These are phyloP conservation scores for Calocybe gangraenosa DNA, from an alignment of 768 basidiomycete genomes.

Conservation along the genomic window DNA sequence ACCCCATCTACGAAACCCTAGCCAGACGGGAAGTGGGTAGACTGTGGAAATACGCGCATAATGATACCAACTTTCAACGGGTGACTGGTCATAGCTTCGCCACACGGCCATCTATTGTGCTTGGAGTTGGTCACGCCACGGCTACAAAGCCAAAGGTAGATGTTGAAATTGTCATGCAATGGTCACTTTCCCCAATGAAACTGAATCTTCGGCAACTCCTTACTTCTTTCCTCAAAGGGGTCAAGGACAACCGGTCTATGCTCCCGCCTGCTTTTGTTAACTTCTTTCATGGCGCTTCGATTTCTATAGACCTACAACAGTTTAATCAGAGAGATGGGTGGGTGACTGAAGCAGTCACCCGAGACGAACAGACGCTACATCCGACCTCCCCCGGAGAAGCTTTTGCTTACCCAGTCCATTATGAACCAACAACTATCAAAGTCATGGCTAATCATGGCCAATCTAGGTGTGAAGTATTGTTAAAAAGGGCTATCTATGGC, in stretches of 20 bases:
- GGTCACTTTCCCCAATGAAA: neutral
- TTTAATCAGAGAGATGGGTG: neutral
- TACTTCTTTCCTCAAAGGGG: neutral
- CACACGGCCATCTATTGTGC: neutral
- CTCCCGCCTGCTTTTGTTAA: neutral
- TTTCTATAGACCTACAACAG: neutral
- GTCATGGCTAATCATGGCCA: neutral
- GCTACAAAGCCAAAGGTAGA: neutral
- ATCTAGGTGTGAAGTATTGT: neutral
- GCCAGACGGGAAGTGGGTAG: neutral
- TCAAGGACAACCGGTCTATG: neutral
- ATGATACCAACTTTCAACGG: neutral
- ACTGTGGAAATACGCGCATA: slow-evolving; percentile 5
- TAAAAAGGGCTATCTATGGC: neutral
- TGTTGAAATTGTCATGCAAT: neutral
- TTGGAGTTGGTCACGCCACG: neutral
- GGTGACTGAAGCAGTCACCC: neutral
- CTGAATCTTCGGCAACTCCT: neutral
- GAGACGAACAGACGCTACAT: neutral
- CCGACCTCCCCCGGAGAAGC: neutral
- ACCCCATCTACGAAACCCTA: neutral
- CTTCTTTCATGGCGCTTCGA: neutral
- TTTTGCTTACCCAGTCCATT: neutral
- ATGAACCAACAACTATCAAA: neutral
- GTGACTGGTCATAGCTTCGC: neutral